Evolutionary conservation across 2,329 filamentous ascomycete genomes (phyloP).

Genomic region (Fusarium solani-melongenae): DNA sequence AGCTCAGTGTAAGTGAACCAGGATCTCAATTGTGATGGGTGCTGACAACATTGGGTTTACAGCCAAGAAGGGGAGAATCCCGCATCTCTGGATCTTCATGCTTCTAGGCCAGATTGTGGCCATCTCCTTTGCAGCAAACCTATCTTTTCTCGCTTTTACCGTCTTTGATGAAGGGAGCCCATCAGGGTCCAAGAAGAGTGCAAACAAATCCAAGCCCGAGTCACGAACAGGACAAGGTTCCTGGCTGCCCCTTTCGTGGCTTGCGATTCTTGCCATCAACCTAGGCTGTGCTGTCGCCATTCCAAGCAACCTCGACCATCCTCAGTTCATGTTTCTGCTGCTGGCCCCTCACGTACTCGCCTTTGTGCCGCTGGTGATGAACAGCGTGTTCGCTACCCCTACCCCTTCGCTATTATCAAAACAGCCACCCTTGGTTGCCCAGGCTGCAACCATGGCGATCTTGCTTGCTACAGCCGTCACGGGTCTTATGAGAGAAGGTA

Average conservation of each 20-base stretch:
- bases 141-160: conserved; percentile 41
- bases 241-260: conserved; percentile 14
- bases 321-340: conserved; percentile 33
- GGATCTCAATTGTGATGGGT: background rate
- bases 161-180: conserved; percentile 8
- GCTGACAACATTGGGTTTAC: background rate
- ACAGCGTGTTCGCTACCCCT: background rate
- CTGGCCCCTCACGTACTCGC: conserved; percentile 39
- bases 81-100: conserved; percentile 40
- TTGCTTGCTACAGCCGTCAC: conserved; percentile 8
- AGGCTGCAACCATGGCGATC: conserved; percentile 10
- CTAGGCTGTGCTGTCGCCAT: conserved; percentile 25
- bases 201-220: background rate
- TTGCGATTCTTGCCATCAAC: conserved; percentile 19
- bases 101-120: conserved; percentile 43
- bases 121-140: conserved; percentile 43
- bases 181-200: background rate
- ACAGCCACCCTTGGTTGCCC: conserved; percentile 13
- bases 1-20: conserved; percentile 32
- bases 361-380: conserved; percentile 38
- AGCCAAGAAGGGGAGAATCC: conserved; percentile 32
- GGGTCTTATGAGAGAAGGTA: background rate
- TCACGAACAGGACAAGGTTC: background rate
- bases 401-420: background rate
- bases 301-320: conserved; percentile 10